Percentiles rank a stretch among this genome's conserved stretches.
phyloP scores from a whole-genome alignment of 495 filamentous ascomycete genomes.

The Xylaria venustula region DNA sequence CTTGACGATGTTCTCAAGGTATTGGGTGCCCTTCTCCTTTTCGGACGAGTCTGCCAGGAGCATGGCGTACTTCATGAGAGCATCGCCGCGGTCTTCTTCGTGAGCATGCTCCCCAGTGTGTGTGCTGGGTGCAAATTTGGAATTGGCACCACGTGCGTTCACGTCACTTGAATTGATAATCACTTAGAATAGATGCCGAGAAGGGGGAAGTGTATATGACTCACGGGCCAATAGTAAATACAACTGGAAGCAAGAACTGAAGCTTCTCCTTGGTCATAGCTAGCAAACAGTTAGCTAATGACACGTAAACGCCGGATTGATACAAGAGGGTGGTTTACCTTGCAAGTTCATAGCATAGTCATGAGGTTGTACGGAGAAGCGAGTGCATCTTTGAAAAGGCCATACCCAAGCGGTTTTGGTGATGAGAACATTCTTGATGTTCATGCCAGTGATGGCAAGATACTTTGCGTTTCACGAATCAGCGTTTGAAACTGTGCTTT shows the following conservation, averaged over 20 bases:
- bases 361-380: slow-evolving; percentile 65
- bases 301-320: not conserved
- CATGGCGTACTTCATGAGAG: slow-evolving; percentile 75
- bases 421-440: slow-evolving; percentile 67
- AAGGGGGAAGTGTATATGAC: not conserved
- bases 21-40: slow-evolving; percentile 46
- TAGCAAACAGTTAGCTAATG: slow-evolving; percentile 5
- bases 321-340: slow-evolving; percentile 14
- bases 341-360: slow-evolving; percentile 74
- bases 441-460: slow-evolving; percentile 78
- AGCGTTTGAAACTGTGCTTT: too few relatives aligned
- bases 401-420: slow-evolving; percentile 68
- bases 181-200: not conserved
- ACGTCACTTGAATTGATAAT: slow-evolving; percentile 43
- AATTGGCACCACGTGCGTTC: slow-evolving; percentile 47
- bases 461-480: slow-evolving; percentile 39
- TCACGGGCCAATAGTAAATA: slow-evolving; percentile 76
- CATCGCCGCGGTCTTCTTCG: slow-evolving; percentile 46
- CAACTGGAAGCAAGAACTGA: slow-evolving; percentile 74
- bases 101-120: slow-evolving; percentile 19
- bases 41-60: slow-evolving; percentile 59
- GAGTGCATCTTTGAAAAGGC: slow-evolving; percentile 62
- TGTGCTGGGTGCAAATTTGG: slow-evolving; percentile 12
- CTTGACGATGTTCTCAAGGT: slow-evolving; percentile 82
- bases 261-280: slow-evolving; percentile 86